These are phyloP conservation scores for Withania somnifera DNA, from an alignment of 305 asterid species.

Conservation along the genomic window DNA sequence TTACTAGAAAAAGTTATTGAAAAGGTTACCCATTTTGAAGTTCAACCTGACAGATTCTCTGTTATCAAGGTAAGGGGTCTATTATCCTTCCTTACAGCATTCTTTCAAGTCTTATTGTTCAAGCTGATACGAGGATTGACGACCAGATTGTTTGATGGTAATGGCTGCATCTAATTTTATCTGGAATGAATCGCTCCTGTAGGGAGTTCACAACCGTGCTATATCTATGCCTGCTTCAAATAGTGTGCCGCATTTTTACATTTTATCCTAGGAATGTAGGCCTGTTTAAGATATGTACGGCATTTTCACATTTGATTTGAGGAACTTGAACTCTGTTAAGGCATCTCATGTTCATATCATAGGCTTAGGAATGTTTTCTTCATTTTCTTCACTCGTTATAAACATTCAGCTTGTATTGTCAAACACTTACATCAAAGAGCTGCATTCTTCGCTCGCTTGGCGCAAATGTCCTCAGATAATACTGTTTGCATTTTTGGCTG, in stretches of 20 bases:
- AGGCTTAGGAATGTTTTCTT: neutral
- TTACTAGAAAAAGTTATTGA: slow-evolving; percentile 68
- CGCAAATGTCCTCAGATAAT: neutral
- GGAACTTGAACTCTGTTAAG: neutral
- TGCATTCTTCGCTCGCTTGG: neutral
- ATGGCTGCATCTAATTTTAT: neutral
- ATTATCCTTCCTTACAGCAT: neutral
- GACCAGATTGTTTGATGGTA: neutral
- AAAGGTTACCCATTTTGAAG: slow-evolving; percentile 66
- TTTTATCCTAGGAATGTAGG: neutral
- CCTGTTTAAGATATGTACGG: neutral
- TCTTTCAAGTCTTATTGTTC: neutral
- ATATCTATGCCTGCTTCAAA: neutral
- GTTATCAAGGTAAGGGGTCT: slow-evolving; percentile 63
- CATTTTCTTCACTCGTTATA: neutral
- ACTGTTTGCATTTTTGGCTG: neutral
- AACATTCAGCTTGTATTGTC: neutral
- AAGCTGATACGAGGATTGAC: neutral
- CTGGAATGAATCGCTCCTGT: neutral
- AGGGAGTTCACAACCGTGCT: neutral
- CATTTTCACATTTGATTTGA: neutral
- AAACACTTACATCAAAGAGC: neutral
- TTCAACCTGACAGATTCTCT: slow-evolving; percentile 76
- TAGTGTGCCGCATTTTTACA: neutral
- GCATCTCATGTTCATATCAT: neutral